Base-by-base conservation (phyloP, 2,329 filamentous ascomycete species). In the Ascochyta lentis region DNA sequence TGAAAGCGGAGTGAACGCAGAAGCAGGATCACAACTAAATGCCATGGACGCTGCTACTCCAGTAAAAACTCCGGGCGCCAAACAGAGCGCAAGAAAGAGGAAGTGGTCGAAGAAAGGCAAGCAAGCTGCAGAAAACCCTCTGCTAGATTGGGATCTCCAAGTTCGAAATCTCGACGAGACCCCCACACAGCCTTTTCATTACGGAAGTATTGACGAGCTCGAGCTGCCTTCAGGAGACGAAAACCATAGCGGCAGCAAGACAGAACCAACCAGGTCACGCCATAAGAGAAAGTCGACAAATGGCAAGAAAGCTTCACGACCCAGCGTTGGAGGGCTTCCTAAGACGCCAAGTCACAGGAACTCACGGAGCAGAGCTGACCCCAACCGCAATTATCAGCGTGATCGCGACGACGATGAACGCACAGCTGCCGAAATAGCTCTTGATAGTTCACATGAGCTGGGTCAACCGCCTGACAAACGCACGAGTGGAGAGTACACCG, bases 391-490 rank as follows among this genome's bases (percentile, higher is more conserved):
- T 22, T 43, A 56, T 27, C 37, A 51, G 33, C 51, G 51, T 33
- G 48, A 50, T 13, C 34, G 15, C 16, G 23, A 37, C 24, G 38
- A 47, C 1, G 39, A 54, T n/a, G 41, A 44, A 16, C 45, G 42
- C 33, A 35, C 57, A 22, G 58, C 63, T 15, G 65, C 61, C n/a
- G 63, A 67, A 4, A 57, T 37, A 33, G 63, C 61, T 8, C 42
- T 69, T 6, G 39, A 58, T 8, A 49, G 42, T 1, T 16, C 23
- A 4, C 61, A 57, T 5, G 50, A 60, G 7, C 34, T 69, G 3
- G 40, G 54, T 7, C 51, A 60, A 9, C 64, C 61, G 4, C 61
- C 61, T 4, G 55, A 66, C 13, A n/a, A 65, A 33, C 63, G 56
- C 22, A 43, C 29, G 1, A 26, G 41, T 19, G 67, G 67, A 19